Evolutionary conservation across 2,329 filamentous ascomycete genomes (phyloP), one percentile per base, ranked within the genome.

Genomic region (Monilinia polystroma): DNA sequence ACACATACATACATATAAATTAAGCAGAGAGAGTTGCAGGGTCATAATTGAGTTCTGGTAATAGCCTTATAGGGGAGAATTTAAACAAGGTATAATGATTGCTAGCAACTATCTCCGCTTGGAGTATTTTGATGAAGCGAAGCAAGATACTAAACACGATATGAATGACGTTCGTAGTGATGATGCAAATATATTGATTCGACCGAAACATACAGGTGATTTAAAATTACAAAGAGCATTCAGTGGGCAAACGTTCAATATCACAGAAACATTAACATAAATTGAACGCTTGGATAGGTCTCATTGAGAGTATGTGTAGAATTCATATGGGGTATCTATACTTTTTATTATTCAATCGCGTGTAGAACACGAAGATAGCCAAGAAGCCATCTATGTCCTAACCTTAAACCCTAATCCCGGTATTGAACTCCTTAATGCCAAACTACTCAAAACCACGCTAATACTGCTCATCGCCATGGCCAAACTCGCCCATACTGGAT

Each of bases 381-480:
- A 51, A 12, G 23, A 10, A 45, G 10, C 18, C 5, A 12, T 45
- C 56, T 20, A 32, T 14, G 12, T 23, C 38, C 32, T 23, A 26
- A 14, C 72, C 66, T 71, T 75, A 57, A 79, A 80, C 10, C 79
- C 79, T 12, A 80, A 26, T 20, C 75, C 69, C 12, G 76, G 77
- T 7, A 80, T 41, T n/a, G 71, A 64, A 68, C 71, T 74, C 58
- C 75, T 85, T 79, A 97, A 78, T 60, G 87, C 82, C 74, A 97
- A 78, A 79, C 90, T 94, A 76, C 92, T 96, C 75, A 86, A 79
- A 62, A 97, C 90, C 56, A 98, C 93, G 74, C 91, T 95, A 71
- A 97, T 88, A 77, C 90, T 94, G 78, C 93, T 97, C 77, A 93
- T 78, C 35, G 94, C 94, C 94, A 97, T 98, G 0, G 93, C 93